phyloP scores from a whole-genome alignment of 345 rosid genomes.

The Euphorbia peplus region DNA sequence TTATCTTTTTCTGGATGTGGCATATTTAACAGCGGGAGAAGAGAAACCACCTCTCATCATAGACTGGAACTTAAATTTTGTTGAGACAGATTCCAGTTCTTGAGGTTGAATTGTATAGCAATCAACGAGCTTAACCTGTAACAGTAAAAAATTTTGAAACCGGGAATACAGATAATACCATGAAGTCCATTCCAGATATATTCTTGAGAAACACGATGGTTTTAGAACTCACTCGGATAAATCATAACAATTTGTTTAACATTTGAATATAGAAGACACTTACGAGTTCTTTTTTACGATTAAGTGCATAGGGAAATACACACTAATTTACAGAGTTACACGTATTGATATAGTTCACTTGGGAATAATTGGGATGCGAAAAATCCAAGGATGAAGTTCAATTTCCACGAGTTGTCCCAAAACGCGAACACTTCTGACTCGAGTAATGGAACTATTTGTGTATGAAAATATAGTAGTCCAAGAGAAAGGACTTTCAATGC shows the following conservation, averaged over 20 bases:
- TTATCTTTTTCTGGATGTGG: neutral
- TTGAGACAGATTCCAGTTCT: conserved; percentile 79
- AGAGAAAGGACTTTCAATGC: neutral
- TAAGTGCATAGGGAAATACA: neutral
- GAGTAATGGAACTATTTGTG: neutral
- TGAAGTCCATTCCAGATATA: neutral
- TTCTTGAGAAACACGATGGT: neutral
- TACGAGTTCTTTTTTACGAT: neutral
- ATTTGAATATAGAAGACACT: neutral
- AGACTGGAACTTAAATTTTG: conserved; percentile 72
- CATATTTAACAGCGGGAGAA: neutral
- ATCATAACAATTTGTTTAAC: neutral
- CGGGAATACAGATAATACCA: neutral
- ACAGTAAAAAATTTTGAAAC: neutral
- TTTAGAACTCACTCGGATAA: neutral
- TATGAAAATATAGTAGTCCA: neutral
- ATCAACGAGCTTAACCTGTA: conserved; percentile 85
- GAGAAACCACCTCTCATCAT: conserved; percentile 83
- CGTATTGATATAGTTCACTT: neutral
- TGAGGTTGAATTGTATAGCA: conserved; percentile 64
- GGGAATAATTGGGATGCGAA: neutral
- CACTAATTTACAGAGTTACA: too few relatives aligned
- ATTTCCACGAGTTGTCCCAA: neutral
- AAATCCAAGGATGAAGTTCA: neutral
- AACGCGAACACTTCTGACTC: neutral